These are phyloP conservation scores for Fusarium sp. DNA, from an alignment of 2,329 filamentous ascomycete genomes.

Conservation along the genomic window DNA sequence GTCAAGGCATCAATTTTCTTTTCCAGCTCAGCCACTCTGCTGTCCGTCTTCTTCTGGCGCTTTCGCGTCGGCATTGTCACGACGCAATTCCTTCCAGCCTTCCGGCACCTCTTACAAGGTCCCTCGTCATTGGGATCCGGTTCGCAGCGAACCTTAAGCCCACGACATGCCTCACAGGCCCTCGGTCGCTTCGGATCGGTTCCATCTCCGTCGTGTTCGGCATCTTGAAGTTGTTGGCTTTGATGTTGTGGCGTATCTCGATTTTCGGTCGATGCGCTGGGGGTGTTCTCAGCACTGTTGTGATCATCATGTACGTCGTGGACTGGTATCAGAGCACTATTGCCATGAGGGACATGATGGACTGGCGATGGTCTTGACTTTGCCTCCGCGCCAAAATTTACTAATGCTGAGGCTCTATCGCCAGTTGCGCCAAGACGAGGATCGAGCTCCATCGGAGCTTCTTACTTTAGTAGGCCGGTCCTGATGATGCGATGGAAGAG, in stretches of 20 bases:
- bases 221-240: constrained; percentile 26
- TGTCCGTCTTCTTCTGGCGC: constrained; percentile 91
- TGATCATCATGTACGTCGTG: constrained; percentile 21
- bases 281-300: constrained; percentile 25
- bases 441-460: constrained; percentile 47
- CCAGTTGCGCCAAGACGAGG: constrained; percentile 43
- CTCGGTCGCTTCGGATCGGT: constrained; percentile 71
- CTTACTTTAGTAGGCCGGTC: constrained; percentile 26
- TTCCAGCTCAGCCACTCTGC: constrained; percentile 87
- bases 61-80: constrained; percentile 80
- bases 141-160: constrained; percentile 86
- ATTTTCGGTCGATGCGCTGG: constrained; percentile 38
- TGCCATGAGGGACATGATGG: constrained; percentile 15
- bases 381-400: constrained; percentile 9
- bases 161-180: constrained; percentile 79
- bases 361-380: constrained; percentile 31
- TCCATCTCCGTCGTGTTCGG: constrained; percentile 36
- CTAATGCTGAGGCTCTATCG: constrained; percentile 34
- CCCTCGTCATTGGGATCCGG: constrained; percentile 72
- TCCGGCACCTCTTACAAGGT: constrained; percentile 79
- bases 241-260: constrained; percentile 22
- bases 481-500: constrained; percentile 28
- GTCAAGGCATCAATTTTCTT: constrained; percentile 92
- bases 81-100: constrained; percentile 80
- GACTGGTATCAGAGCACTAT: constrained; percentile 17